Evolutionary conservation across 1,284 basidiomycete species (phyloP), one percentile per base, ranked within the genome.

Genomic region (Tausonia pullulans): DNA sequence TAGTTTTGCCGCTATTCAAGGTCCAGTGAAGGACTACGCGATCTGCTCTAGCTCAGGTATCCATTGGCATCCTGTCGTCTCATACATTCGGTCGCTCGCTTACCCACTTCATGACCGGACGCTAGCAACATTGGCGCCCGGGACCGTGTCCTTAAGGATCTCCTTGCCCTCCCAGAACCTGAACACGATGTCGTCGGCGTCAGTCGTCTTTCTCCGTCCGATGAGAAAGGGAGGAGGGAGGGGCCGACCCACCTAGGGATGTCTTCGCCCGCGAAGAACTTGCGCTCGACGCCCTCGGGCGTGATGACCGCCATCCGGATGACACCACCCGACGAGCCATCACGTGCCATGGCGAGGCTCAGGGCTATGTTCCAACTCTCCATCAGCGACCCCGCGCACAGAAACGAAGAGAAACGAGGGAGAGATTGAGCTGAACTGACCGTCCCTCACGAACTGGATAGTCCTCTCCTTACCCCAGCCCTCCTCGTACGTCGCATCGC

Each of bases 231-330:
- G 46, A 49, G 44, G 27, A 13, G 44, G 40, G 41, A 49, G n/a
- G 39, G 41, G 10, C 58, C 14, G 39, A 54, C 68, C 16, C 41
- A 77, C 71, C 80, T 83, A 43, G 91, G 91, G 58, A 95, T 81
- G 72, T 91, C 81, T 74, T 95, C 83, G 1, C 96, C 96, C n/a
- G 96, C 92, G 9, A 98, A 82, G 75, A 98, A 99, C 70, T 92
- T 75, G 67, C 96, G 80, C 79, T 98, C 90, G 13, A 96, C 93
- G 43, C 85, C 85, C 62, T 87, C 88, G 75, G 96, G 86, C 13
- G 89, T 94, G 74, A 99, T 97, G 61, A 98, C 88, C 69, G 88
- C 91, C 88, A 99, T 90, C 61, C 96, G 87, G 71, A 99, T 95
- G 58, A 91, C 90, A 74, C 96, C 96, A 68, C 96, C 96, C 46